Base-by-base conservation (phyloP, 2,329 filamentous ascomycete species). In the Fusarium aywerte region DNA sequence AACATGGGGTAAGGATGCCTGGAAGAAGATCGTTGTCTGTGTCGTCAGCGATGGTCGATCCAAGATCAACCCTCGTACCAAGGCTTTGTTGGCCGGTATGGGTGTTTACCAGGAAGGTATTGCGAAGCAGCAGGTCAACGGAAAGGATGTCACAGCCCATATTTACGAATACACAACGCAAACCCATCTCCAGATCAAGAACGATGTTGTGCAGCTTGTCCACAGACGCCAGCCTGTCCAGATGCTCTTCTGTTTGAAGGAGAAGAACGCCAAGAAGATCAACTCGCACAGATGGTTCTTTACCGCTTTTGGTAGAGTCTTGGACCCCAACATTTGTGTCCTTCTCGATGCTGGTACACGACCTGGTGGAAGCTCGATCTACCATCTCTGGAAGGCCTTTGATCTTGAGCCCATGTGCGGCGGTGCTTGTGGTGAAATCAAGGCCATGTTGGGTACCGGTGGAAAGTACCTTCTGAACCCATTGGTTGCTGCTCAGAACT, bases 251-350 rank as follows among this genome's bases (percentile, higher is more conserved):
- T 99, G 96, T 78, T 80, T 99, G 63, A 99, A 99, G 83, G 96
- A 99, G 77, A 98, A 97, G 87, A 99, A 99, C 77, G 94, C 97
- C 82, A 99, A 99, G 84, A 99, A 99, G 85, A 99, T 99, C 87
- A 99, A 99, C 78, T 98, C 96, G 0, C 96, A 99, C 78, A 86
- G 96, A 77, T 99, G 96, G 96, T 98, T 99, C 82, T 99, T 99
- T 85, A 91, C 96, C 72, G 96, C 95, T 0, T 99, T 99, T 77
- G 96, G 96, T 31, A 88, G 90, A 21, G 92, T 98, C 4, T 81
- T 99, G 42, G 91, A 98, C 66, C 96, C 96, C 36, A 98, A 98
- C 74, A 97, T 99, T 71, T 98, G 96, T 75, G 95, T 98, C 12
- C 86, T 99, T 51, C 88, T 99, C 68, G 96, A 99, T 80, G 96